These are phyloP conservation scores for Rhazya stricta DNA, from an alignment of 257 asterid genomes.

Conservation along the genomic window DNA sequence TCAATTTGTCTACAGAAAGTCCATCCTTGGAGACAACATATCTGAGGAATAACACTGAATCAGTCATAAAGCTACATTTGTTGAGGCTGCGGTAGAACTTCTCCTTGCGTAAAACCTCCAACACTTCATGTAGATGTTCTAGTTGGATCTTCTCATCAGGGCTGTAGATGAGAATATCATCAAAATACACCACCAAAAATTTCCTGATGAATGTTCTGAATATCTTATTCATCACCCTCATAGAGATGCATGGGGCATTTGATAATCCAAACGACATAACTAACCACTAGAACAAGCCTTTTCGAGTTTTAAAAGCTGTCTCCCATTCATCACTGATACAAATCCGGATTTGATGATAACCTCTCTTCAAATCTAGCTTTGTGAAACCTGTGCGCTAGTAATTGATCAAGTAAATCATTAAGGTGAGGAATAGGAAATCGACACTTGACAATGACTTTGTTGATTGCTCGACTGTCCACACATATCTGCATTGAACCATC, in stretches of 20 bases:
- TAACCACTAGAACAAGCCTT: neutral
- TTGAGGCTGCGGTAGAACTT: neutral
- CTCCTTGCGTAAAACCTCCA: neutral
- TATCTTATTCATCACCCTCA: neutral
- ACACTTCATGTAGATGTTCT: neutral
- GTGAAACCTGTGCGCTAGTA: conserved; percentile 1
- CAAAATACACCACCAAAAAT: neutral
- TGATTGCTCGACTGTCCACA: too few relatives aligned
- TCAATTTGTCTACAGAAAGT: neutral
- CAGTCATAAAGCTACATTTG: neutral
- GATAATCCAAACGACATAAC: neutral
- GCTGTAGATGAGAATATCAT: neutral
- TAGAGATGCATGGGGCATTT: neutral
- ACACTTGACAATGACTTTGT: conserved; percentile 1
- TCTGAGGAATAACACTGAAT: neutral
- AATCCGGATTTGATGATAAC: neutral
- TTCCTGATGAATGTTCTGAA: neutral
- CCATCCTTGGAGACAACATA: neutral
- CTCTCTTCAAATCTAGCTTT: neutral
- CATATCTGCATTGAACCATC: neutral
- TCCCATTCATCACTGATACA: neutral
- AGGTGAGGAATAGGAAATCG: neutral
- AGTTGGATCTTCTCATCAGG: neutral
- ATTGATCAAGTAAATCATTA: neutral
- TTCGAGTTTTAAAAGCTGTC: neutral